phyloP scores from a whole-genome alignment of 2,329 filamentous ascomycete genomes.

The Fusarium globosum region DNA sequence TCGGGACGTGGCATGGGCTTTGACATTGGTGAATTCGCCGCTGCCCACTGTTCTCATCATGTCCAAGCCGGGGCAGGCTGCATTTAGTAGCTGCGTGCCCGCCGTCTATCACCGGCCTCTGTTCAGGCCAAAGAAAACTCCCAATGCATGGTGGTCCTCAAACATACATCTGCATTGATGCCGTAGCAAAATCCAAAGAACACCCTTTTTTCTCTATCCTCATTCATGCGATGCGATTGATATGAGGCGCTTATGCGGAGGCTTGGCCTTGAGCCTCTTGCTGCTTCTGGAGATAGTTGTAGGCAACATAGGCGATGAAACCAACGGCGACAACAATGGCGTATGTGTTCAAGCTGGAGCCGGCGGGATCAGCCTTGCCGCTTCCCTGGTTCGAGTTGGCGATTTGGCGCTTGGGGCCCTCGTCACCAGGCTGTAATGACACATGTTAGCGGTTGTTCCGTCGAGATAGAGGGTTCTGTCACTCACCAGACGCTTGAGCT shows the following conservation, averaged over 20 bases:
- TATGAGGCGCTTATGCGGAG: slow-evolving; percentile 44
- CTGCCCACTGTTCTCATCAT: slow-evolving; percentile 36
- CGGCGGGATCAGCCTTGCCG: slow-evolving; percentile 58
- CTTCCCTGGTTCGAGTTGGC: slow-evolving; percentile 62
- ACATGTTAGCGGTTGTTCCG: slow-evolving; percentile 39
- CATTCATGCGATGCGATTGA: slow-evolving; percentile 26
- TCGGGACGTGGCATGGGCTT: slow-evolving; percentile 28
- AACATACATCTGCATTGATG: slow-evolving; percentile 33
- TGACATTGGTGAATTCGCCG: slow-evolving; percentile 9
- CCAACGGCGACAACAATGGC: slow-evolving; percentile 82
- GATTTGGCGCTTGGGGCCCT: slow-evolving; percentile 68
- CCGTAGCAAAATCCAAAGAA: slow-evolving; percentile 26
- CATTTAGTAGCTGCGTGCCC: slow-evolving; percentile 27
- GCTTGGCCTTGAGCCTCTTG: slow-evolving; percentile 47
- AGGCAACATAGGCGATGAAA: slow-evolving; percentile 80
- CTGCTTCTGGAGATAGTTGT: slow-evolving; percentile 81
- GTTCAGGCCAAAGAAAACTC: slow-evolving; percentile 37
- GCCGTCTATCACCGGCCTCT: slow-evolving; percentile 39
- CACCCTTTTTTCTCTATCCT: slow-evolving; percentile 3
- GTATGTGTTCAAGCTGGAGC: slow-evolving; percentile 83
- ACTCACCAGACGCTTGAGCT: slow-evolving; percentile 82
- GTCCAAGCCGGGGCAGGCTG: slow-evolving; percentile 34
- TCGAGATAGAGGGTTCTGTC: neutral
- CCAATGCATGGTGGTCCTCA: slow-evolving; percentile 39
- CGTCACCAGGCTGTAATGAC: slow-evolving; percentile 76